Evolutionary conservation across 345 rosid species (phyloP).

Genomic region (Melaleuca alternifolia): DNA sequence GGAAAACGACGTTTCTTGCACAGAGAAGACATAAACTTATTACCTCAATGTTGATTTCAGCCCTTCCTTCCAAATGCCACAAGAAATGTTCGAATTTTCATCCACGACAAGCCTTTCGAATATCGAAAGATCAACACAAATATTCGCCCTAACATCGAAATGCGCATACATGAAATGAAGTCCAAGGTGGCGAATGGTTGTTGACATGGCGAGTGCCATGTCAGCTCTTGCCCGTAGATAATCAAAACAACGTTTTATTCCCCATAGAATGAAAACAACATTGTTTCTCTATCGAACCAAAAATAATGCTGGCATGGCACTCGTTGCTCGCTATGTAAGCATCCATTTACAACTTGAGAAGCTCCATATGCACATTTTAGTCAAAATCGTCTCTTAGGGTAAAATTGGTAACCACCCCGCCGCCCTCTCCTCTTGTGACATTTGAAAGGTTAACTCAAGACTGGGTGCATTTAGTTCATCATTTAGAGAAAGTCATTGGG

Average conservation of each 20-base stretch:
- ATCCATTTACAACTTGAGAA: neutral
- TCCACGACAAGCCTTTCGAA: too few species aligned
- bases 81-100: too few species aligned
- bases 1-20: neutral
- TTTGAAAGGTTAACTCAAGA: neutral
- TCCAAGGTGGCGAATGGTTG: too few species aligned
- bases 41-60: neutral
- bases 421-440: neutral
- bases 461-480: too few species aligned
- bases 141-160: too few species aligned
- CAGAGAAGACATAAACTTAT: neutral
- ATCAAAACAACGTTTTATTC: too few species aligned
- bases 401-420: neutral
- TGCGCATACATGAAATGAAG: too few species aligned
- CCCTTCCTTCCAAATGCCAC: neutral
- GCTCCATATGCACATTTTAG: neutral
- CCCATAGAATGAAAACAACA: neutral
- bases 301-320: neutral
- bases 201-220: too few species aligned
- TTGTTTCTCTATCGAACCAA: neutral
- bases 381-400: neutral
- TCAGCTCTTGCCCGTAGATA: too few species aligned
- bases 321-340: neutral
- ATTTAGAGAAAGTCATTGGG: too few species aligned
- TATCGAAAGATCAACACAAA: too few species aligned